phyloP scores from a whole-genome alignment of 257 asterid genomes.

The Solanum peruvianum region DNA sequence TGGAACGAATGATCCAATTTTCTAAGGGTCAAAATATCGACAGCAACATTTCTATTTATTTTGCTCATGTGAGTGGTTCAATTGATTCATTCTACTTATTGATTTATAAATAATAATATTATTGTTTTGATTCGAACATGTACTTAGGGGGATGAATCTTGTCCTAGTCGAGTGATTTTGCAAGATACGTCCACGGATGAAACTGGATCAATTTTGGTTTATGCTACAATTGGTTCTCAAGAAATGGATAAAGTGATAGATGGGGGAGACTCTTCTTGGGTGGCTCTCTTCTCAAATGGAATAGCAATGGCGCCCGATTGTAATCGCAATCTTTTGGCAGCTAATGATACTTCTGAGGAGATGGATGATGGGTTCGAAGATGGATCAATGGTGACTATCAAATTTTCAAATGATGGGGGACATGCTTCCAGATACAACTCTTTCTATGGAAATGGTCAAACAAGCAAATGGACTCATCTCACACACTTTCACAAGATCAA shows the following conservation, averaged over 20 bases:
- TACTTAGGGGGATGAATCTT: constrained; percentile 21
- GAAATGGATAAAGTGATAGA: background rate
- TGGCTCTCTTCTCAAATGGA: background rate
- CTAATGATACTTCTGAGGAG: constrained; percentile 18
- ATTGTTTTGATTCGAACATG: background rate
- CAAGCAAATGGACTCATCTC: constrained; percentile 45
- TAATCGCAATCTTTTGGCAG: too few species aligned
- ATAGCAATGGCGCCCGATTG: background rate
- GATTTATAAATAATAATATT: constrained; percentile 9
- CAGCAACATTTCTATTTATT: constrained; percentile 37
- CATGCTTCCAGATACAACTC: constrained; percentile 35
- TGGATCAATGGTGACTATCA: constrained; percentile 50
- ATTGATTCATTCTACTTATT: background rate
- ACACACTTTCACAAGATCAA: constrained; percentile 15
- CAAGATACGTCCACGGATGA: background rate
- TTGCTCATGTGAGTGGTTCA: background rate
- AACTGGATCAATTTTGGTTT: too few species aligned
- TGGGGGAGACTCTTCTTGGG: background rate
- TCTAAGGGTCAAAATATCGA: constrained; percentile 48
- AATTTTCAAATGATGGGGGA: constrained; percentile 59
- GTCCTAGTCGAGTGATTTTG: constrained; percentile 21
- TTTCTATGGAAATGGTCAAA: constrained; percentile 42
- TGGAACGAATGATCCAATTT: constrained; percentile 37
- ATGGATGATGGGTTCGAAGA: background rate
- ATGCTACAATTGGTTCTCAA: background rate